Evolutionary conservation across 2,329 filamentous ascomycete genomes (phyloP), one percentile per base, ranked within the genome.

Genomic region (Cryphonectria naterciae): DNA sequence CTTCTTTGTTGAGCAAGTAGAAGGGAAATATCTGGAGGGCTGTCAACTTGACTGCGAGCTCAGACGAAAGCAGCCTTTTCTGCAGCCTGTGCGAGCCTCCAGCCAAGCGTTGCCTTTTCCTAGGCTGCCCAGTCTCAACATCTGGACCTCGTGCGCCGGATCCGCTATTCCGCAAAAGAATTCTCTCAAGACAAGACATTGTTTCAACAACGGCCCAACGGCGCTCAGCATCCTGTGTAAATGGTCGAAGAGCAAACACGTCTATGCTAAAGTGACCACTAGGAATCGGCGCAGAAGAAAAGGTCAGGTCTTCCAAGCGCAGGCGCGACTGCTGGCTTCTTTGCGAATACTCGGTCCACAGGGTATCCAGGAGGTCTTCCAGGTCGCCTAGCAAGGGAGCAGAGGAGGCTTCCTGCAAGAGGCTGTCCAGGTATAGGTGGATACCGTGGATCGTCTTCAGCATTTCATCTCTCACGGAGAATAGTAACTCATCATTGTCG

Each of bases 301-400:
- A 92, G 0, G 85, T 82, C 37, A 98, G 78, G 75, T 98, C 93
- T 72, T 93, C 89, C n/a, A 97, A 81, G 74, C 94, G 92, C 15
- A 98, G 84, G 52, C 91, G 88, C 64, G 93, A 90, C 71, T 89
- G 89, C 64, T 92, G 89, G 49, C 89, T 85, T 72, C 94, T 87
- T 74, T 85, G 90, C 4, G 88, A 85, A 79, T 98, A 98, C 76
- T 98, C 95, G 11, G 83, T 82, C 83, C 91, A 92, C n/a, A 99
- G 81, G 4, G 87, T 84, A 61, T 94, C 91, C 46, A 90, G 78
- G 1, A 98, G 80, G n/a, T 87, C 87, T 73, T 91, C 88, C 7
- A 97, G 68, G 74, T 86, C 79, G 61, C 77, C 83, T 39, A 80
- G 78, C 69, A 85, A 79, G 68, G 75, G 78, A 70, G 76, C 79